These are phyloP conservation scores for Aureobasidium leucospermi DNA, from an alignment of 2,329 filamentous ascomycete species.

Conservation along the genomic window DNA sequence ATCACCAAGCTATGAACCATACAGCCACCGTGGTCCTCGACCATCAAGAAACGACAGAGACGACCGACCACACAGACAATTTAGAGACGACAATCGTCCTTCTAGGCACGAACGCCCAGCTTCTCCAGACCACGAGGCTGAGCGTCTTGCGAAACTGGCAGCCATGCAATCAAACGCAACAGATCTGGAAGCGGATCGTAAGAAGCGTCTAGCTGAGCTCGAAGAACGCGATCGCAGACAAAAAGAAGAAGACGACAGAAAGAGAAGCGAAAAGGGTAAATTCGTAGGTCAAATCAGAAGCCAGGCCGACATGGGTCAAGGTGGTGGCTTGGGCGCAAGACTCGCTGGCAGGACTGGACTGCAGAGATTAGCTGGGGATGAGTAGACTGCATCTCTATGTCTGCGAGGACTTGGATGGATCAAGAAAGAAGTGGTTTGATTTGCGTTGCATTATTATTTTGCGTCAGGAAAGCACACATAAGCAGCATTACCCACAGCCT, in stretches of 20 bases:
- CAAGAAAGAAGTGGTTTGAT: too few relatives aligned
- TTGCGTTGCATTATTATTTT: not conserved
- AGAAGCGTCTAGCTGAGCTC: constrained; percentile 58
- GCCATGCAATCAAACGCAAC: constrained; percentile 38
- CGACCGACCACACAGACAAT: not conserved
- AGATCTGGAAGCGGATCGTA: constrained; percentile 63
- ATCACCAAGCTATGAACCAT: constrained; percentile 13
- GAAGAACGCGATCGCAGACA: constrained; percentile 58
- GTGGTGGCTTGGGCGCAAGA: constrained; percentile 11
- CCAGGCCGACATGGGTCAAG: constrained; percentile 23
- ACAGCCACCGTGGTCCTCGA: not conserved
- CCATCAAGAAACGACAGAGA: not conserved
- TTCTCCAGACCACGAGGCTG: constrained; percentile 23
- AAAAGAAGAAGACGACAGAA: constrained; percentile 57
- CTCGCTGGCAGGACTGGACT: constrained; percentile 15
- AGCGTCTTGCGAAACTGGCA: constrained; percentile 31
- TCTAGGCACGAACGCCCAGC: not conserved
- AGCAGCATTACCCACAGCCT: not conserved
- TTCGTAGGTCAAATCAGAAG: constrained; percentile 30
- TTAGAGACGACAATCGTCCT: not conserved
- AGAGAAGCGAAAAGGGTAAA: constrained; percentile 28
- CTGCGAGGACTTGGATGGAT: not conserved
- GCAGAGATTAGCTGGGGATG: constrained; percentile 11
- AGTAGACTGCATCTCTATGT: not conserved
- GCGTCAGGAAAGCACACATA: not conserved